A percentile compares a stretch with the other conserved stretches of the same genome.
phyloP scores from a whole-genome alignment of 495 filamentous ascomycete genomes.

The Penicillium goetzii region DNA sequence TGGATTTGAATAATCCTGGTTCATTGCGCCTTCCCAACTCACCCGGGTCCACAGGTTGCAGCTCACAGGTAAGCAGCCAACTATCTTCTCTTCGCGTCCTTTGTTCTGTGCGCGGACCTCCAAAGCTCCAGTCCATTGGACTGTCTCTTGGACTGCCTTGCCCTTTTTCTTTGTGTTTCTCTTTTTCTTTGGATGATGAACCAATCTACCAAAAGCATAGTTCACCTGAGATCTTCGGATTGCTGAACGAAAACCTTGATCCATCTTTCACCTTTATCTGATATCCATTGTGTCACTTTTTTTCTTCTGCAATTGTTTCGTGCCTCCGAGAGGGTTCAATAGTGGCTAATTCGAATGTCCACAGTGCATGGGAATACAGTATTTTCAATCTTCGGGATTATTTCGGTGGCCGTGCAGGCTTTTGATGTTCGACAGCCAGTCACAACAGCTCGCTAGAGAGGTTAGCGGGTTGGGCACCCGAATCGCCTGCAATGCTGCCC shows the following conservation, averaged over 20 bases:
- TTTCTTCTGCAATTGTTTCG: conserved; percentile 15
- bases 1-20: background rate
- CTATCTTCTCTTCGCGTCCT: conserved; percentile 3
- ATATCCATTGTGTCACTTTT: conserved; percentile 23
- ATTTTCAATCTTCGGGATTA: background rate
- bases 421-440: background rate
- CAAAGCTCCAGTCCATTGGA: background rate
- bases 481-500: conserved; percentile 51
- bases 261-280: conserved; percentile 54
- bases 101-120: conserved; percentile 2
- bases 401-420: background rate
- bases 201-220: conserved; percentile 53
- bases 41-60: conserved; percentile 1
- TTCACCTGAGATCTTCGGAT: conserved; percentile 56
- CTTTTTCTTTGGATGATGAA: conserved; percentile 45
- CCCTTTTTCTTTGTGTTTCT: conserved; percentile 4
- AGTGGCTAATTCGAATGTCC: conserved; percentile 14
- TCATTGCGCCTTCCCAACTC: background rate
- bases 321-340: conserved; percentile 3
- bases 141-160: background rate
- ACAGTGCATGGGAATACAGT: background rate
- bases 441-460: background rate
- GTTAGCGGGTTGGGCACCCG: conserved; percentile 6
- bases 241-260: conserved; percentile 53
- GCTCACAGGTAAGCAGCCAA: conserved; percentile 12